Conservation (phyloP, 129 eudicot genomes). For the Helianthus tuberosus region DNA sequence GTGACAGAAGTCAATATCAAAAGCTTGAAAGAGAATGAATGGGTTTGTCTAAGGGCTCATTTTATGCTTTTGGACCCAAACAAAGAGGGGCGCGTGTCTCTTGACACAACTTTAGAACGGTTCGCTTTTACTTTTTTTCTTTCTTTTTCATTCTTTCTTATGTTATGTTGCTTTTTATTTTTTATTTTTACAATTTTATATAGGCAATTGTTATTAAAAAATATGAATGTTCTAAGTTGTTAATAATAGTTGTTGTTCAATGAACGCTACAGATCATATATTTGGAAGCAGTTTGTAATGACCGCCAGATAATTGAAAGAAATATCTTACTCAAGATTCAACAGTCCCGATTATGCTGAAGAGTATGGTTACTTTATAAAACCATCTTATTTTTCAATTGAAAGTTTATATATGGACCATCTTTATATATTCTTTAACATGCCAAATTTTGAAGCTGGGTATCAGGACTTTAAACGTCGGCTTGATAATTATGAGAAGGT, state of each 20-base stretch:
- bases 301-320: constrained; percentile 79
- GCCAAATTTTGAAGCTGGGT: constrained; percentile 99
- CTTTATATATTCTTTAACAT: constrained; percentile 41
- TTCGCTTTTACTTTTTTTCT: no score
- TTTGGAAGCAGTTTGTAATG: constrained; percentile 92
- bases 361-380: constrained; percentile 52
- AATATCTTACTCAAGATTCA: constrained; percentile 98
- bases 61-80: no score
- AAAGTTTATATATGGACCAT: constrained; percentile 1
- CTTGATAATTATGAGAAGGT: constrained; percentile 95
- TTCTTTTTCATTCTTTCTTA: no score
- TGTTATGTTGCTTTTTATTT: no score
- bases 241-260: constrained; percentile 7
- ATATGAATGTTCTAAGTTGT: no score
- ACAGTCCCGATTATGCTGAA: constrained; percentile 97
- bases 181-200: no score
- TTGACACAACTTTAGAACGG: no score
- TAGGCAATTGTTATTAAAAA: no score
- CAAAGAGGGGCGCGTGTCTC: no score
- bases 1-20: no score
- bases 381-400: not conserved
- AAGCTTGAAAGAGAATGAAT: no score
- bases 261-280: constrained; percentile 68
- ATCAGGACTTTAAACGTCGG: constrained; percentile 80
- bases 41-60: no score